Evolutionary conservation across 305 asterid species (phyloP).

Genomic region (Solanum hybrid): DNA sequence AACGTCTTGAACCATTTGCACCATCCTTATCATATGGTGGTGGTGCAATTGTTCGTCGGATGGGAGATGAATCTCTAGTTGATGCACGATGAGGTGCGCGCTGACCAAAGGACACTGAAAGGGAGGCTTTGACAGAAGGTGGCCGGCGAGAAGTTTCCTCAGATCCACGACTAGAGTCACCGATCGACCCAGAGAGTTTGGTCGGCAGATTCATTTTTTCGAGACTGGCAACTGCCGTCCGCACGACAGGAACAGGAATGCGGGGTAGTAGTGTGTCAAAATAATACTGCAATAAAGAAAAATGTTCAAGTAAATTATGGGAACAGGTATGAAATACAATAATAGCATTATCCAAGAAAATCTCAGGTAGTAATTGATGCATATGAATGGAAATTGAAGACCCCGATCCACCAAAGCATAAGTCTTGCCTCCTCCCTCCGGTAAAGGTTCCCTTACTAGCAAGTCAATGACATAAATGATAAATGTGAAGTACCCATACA

Average conservation of each 20-base stretch:
- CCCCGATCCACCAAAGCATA: not conserved
- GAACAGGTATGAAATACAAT: not conserved
- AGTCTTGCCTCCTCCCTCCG: not conserved
- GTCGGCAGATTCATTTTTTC: slow-evolving; percentile 84
- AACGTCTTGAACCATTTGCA: slow-evolving; percentile 35
- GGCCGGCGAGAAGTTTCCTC: slow-evolving; percentile 97
- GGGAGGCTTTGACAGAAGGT: slow-evolving; percentile 96
- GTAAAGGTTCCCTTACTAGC: not conserved
- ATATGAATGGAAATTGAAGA: slow-evolving; percentile 3
- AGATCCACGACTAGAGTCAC: slow-evolving; percentile 80
- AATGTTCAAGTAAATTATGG: not conserved
- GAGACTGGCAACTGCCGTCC: slow-evolving; percentile 55
- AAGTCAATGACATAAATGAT: not conserved
- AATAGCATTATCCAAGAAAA: not conserved
- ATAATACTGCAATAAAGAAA: slow-evolving; percentile 68
- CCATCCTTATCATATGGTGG: slow-evolving; percentile 38
- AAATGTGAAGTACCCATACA: not conserved
- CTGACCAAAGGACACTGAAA: slow-evolving; percentile 95
- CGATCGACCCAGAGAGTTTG: slow-evolving; percentile 78
- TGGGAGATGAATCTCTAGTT: slow-evolving; percentile 93
- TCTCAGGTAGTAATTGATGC: not conserved
- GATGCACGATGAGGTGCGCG: slow-evolving; percentile 99
- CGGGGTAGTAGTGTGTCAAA: slow-evolving; percentile 94
- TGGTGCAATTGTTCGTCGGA: slow-evolving; percentile 59
- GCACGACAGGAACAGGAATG: slow-evolving; percentile 80